Conservation (phyloP, 495 filamentous ascomycete species). For the Aspergillus funiculosus region DNA sequence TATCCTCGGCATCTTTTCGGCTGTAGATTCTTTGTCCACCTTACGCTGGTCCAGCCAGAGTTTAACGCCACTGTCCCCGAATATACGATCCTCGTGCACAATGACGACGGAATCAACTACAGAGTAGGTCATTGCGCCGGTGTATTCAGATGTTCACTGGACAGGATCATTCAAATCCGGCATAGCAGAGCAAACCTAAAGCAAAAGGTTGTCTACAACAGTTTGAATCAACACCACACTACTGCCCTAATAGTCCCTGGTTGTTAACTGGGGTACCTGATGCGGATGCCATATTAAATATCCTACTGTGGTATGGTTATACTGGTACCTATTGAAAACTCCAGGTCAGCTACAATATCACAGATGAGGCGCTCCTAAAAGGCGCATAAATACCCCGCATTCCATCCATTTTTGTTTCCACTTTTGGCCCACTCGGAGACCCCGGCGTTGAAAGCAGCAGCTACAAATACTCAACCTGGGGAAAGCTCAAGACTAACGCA, state of each 20-base stretch:
- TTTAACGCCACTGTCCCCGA: constrained; percentile 1
- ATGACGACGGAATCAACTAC: neutral
- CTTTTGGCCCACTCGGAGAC: neutral
- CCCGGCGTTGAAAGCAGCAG: neutral
- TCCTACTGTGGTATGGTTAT: no score
- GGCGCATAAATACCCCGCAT: constrained; percentile 3
- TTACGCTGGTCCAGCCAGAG: neutral
- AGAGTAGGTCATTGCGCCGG: neutral
- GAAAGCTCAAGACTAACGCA: neutral
- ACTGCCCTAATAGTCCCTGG: no score
- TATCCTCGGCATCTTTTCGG: constrained; percentile 1
- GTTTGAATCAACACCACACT: no score
- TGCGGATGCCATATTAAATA: no score
- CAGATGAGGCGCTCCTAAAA: no score
- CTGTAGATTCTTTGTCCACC: neutral
- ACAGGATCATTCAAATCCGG: neutral
- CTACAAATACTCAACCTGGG: neutral
- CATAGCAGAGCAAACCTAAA: neutral
- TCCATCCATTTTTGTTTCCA: neutral
- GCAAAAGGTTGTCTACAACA: no score
- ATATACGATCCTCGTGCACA: neutral
- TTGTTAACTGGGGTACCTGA: no score
- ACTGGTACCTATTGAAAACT: no score
- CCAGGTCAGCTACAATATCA: no score
- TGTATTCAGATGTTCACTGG: neutral